phyloP scores from a whole-genome alignment of 1,139 yeast species.

The Suhomyces bokatorum region DNA sequence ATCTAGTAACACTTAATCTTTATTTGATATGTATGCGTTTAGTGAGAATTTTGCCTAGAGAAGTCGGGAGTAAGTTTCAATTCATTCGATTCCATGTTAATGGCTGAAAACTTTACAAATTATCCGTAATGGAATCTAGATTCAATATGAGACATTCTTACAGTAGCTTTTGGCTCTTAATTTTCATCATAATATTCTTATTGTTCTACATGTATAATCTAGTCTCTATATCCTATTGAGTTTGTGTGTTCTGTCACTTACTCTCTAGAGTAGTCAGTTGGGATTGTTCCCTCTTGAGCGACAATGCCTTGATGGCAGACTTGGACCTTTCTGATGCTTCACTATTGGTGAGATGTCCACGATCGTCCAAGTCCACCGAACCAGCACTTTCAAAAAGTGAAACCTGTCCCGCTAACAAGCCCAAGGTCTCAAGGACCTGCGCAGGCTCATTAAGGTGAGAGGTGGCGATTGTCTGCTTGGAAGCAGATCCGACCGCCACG shows the following conservation, averaged over 20 bases:
- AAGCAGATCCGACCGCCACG: conserved; percentile 93
- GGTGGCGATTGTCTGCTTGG: conserved; percentile 83
- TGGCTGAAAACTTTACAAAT: too few relatives aligned
- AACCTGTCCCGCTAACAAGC: conserved; percentile 73
- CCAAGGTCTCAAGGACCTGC: conserved; percentile 83
- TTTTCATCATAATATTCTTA: too few relatives aligned
- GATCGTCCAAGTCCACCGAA: conserved; percentile 67
- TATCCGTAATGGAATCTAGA: too few relatives aligned
- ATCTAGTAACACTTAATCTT: too few relatives aligned
- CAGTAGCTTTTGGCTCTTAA: too few relatives aligned
- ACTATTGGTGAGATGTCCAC: conserved; percentile 62
- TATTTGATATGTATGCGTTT: too few relatives aligned
- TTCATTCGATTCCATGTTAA: too few relatives aligned
- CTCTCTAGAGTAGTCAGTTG: not conserved
- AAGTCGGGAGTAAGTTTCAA: too few relatives aligned
- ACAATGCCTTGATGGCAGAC: conserved; percentile 32
- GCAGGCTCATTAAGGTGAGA: conserved; percentile 85
- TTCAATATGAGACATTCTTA: too few relatives aligned
- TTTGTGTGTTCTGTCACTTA: not conserved
- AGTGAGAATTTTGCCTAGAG: too few relatives aligned
- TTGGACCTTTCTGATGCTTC: conserved; percentile 46
- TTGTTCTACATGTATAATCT: too few relatives aligned
- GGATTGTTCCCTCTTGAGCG: conserved; percentile 11
- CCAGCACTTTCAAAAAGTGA: conserved; percentile 77
- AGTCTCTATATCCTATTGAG: not conserved